Conservation (phyloP, 192 early-diverging fungal genomes). For the Coemansia sp. region DNA sequence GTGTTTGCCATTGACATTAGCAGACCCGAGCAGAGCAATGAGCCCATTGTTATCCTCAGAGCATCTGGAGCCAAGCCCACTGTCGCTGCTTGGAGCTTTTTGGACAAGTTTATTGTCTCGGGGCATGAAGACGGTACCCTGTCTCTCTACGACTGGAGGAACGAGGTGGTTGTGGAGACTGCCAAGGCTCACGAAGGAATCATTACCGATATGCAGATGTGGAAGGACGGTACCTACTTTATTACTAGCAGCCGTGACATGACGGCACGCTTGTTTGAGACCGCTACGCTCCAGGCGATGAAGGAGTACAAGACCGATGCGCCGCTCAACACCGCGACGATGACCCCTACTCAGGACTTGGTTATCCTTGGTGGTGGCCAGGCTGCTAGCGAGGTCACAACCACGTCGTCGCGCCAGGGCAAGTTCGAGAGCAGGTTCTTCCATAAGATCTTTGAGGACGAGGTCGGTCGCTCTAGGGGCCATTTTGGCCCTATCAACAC, state of each 20-base stretch:
- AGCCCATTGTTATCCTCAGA: constrained; percentile 75
- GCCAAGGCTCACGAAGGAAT: constrained; percentile 65
- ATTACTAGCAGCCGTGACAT: constrained; percentile 97
- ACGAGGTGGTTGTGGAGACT: constrained; percentile 68
- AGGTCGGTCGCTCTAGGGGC: constrained; percentile 95
- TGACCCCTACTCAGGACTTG: constrained; percentile 88
- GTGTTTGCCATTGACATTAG: constrained; percentile 78
- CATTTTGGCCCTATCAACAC: constrained; percentile 99
- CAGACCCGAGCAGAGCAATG: constrained; percentile 68
- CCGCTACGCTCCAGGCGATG: constrained; percentile 78
- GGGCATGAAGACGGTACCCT: constrained; percentile 95
- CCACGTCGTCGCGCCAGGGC: constrained; percentile 84
- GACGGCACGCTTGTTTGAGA: constrained; percentile 86
- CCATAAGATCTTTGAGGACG: constrained; percentile 96
- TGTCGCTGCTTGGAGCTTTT: constrained; percentile 88
- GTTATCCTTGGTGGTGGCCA: constrained; percentile 96
- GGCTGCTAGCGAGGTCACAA: constrained; percentile 97
- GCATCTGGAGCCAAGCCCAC: constrained; percentile 84
- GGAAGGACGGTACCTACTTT: constrained; percentile 86
- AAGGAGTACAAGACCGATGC: constrained; percentile 88
- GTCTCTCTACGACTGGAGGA: constrained; percentile 86
- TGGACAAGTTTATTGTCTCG: constrained; percentile 92
- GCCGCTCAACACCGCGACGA: constrained; percentile 88
- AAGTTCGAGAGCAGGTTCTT: constrained; percentile 99
- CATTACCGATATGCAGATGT: constrained; percentile 95